phyloP scores from a whole-genome alignment of 75 land plant species.

The Sequoiadendron giganteum region DNA sequence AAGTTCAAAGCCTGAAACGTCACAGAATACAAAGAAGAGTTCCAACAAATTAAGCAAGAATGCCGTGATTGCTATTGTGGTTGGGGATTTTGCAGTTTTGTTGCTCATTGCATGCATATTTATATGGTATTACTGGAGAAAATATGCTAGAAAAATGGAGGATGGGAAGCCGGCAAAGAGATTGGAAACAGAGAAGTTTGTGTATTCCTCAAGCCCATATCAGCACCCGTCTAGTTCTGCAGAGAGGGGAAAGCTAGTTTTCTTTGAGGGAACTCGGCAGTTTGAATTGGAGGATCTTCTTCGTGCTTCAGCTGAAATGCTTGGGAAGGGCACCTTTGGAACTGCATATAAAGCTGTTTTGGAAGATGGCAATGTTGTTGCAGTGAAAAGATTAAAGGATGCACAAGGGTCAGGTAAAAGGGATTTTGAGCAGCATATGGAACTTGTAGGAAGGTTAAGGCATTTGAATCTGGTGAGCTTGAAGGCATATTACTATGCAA shows the following conservation, averaged over 20 bases:
- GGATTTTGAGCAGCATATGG: constrained; percentile 88
- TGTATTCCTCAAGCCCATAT: constrained; percentile 63
- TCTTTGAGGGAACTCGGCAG: constrained; percentile 56
- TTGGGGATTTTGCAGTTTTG: constrained; percentile 66
- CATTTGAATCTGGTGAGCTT: constrained; percentile 63
- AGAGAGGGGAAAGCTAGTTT: constrained; percentile 83
- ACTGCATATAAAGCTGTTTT: constrained; percentile 84
- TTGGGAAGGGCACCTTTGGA: constrained; percentile 89
- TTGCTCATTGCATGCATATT: constrained; percentile 51
- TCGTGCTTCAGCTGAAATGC: constrained; percentile 92
- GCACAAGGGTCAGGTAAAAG: constrained; percentile 25
- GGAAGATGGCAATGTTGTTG: constrained; percentile 73
- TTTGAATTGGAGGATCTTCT: constrained; percentile 91
- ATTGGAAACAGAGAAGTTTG: constrained; percentile 57
- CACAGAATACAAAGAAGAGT: constrained; percentile 10
- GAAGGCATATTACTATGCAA: constrained; percentile 75
- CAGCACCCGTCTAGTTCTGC: constrained; percentile 20
- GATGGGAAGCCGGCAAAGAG: constrained; percentile 25
- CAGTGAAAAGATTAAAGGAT: constrained; percentile 80
- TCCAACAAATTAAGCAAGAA: constrained; percentile 32
- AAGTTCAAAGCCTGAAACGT: constrained; percentile 15
- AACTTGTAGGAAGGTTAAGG: constrained; percentile 51
- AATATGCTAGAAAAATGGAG: constrained; percentile 20
- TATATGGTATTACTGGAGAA: constrained; percentile 70
- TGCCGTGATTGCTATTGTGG: constrained; percentile 58